Evolutionary conservation across 345 rosid genomes (phyloP), one percentile per base, ranked within the genome.

Genomic region (Corymbia maculata): DNA sequence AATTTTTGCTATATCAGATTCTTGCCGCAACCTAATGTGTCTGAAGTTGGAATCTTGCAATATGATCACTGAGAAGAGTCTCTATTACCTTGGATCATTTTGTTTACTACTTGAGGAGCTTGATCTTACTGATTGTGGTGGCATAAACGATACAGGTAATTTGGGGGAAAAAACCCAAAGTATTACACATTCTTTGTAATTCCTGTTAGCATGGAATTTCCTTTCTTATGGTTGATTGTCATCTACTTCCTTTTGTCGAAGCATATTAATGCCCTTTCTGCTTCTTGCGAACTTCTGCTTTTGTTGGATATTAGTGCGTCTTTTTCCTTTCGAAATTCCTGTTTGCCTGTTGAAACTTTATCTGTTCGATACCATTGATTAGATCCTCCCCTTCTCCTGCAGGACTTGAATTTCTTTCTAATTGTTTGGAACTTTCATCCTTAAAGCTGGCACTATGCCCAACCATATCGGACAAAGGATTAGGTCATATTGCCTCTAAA

Each of bases 121-220:
- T 86, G 99, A 97, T 92, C 97, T 97, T 87, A 97, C 99, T 2
- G 99, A 97, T 85, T 96, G 99, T 89, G 86, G 82, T 50, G 93
- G 96, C 11, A 90, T 96, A 88, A 96, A 94, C 82, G 99, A 97
- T 88, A 94, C 87, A 91, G 99, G 98, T 96, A 92, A 51, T 45
- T 44, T 26, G 9, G 28, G 70, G 28, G 28, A 53, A 59, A 42
- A 85, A 26, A 50, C 15, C 49, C 16, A 28, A 85, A 50, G 55
- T 51, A 51, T 8, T 15, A 14, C 53, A 50, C 59, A 36, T 85
- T 51, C 47, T 51, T 85, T 52, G 86, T n/a, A 9, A n/a, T 53
- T 75, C 82, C 47, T 75, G 26, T 75, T 42, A 75, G 49, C 82
- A 42, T 36, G 47, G 36, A 42, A 75, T 75, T 9, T 75, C 82